phyloP scores from a whole-genome alignment of 2,329 filamentous ascomycete genomes.

The Fusarium camptoceras region DNA sequence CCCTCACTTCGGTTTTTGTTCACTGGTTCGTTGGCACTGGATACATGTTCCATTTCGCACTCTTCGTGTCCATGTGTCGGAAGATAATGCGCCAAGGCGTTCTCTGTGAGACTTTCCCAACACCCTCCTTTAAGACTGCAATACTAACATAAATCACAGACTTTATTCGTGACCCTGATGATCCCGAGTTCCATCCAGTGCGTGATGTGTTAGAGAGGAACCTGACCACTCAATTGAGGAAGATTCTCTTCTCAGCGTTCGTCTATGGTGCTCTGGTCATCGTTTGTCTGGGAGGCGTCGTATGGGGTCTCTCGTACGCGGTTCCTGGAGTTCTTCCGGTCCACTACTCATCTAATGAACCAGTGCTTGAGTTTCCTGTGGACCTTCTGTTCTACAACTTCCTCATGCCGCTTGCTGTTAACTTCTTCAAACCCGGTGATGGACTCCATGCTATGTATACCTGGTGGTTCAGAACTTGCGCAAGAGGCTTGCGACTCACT shows the following conservation, averaged over 20 bases:
- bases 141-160: constrained; percentile 61
- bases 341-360: constrained; percentile 92
- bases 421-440: constrained; percentile 86
- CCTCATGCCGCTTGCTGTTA: constrained; percentile 87
- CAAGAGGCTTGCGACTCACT: constrained; percentile 81
- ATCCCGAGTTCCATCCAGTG: constrained; percentile 97
- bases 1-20: constrained; percentile 91
- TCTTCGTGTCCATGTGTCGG: constrained; percentile 98
- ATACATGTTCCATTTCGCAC: constrained; percentile 99
- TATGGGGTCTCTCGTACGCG: constrained; percentile 84
- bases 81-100: constrained; percentile 97
- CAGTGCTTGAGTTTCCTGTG: constrained; percentile 92
- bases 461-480: constrained; percentile 96
- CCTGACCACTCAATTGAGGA: constrained; percentile 90
- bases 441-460: constrained; percentile 86
- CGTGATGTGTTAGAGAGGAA: constrained; percentile 95
- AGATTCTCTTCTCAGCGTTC: constrained; percentile 95
- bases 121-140: background rate
- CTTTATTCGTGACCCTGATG: constrained; percentile 97
- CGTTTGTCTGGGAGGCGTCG: constrained; percentile 91
- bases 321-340: constrained; percentile 84
- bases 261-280: constrained; percentile 95
- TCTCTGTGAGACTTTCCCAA: constrained; percentile 73
- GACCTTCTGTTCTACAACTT: constrained; percentile 98
- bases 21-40: constrained; percentile 99